Evolutionary conservation across 2,329 filamentous ascomycete species (phyloP), one percentile per base, ranked within the genome.

Genomic region (Penicillium sp.): DNA sequence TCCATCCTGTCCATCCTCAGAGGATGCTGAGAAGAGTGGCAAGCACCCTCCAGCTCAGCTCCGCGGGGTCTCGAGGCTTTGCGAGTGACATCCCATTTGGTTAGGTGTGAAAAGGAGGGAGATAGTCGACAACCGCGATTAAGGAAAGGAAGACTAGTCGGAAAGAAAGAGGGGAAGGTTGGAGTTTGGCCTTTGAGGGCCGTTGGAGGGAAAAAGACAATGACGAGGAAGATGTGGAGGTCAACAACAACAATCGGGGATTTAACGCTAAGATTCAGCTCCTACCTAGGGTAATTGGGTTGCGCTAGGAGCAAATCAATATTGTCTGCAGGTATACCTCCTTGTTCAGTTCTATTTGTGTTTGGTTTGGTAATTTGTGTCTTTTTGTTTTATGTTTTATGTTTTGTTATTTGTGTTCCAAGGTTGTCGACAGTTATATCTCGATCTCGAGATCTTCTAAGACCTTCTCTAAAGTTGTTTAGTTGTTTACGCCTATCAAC

Each of bases 1-100:
- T 71, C 67, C 65, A 69, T 68, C 47, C 56, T 67, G 60, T 71
- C 67, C 65, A 69, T 68, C 47, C 56, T 67, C 58, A 63, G 52
- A 59, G 55, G 48, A 53, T 47, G 54, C 56, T 46, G 56, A 57
- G 54, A 53, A 58, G 49, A 60, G 62, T 57, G 54, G 54, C 54
- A 59, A 55, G 49, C 62, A 66, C 57, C 60, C 59, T 57, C 49
- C 56, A 63, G 57, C 55, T 64, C 56, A 63, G 56, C 59, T 63
- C 56, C 59, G 56, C 53, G 58, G 57, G 58, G 59, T 62, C 41
- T 53, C 63, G 56, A 56, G 55, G 53, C 51, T 47, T 58, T 57
- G 59, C 50, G 61, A 58, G 54, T 59, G 57, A 63, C 59, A 62
- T 63, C 58, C 61, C 62, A 66, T 66, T 55, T 58, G 56, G 59